Conservation (phyloP, 2,329 filamentous ascomycete genomes). For the Sporothrix dimorphospora region DNA sequence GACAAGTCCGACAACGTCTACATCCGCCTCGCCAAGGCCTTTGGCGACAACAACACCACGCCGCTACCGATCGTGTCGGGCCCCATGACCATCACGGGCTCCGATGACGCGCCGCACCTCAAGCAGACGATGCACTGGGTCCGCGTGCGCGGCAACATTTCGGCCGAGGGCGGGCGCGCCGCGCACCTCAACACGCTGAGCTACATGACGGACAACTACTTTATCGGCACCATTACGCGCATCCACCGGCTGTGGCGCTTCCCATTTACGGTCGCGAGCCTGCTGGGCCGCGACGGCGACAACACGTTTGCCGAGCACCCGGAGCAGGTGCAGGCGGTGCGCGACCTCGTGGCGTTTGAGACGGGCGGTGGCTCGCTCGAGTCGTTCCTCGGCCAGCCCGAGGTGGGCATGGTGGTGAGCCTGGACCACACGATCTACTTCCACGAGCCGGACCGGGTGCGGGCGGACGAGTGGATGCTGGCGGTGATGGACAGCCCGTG, state of each 20-base stretch:
- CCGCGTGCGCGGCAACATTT: slow-evolving; percentile 72
- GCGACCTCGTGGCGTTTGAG: slow-evolving; percentile 47
- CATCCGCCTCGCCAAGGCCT: slow-evolving; percentile 8
- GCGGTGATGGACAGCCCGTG: slow-evolving; percentile 80
- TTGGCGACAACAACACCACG: background rate
- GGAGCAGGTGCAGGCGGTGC: slow-evolving; percentile 46
- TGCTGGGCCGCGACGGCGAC: slow-evolving; percentile 50
- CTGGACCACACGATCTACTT: slow-evolving; percentile 76
- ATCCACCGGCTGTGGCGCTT: slow-evolving; percentile 82
- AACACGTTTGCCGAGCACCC: slow-evolving; percentile 49
- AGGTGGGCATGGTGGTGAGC: slow-evolving; percentile 83
- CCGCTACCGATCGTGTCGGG: slow-evolving; percentile 52
- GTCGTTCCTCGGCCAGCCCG: slow-evolving; percentile 52
- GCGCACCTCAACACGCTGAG: slow-evolving; percentile 87
- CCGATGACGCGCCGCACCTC: slow-evolving; percentile 56
- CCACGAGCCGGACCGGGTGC: slow-evolving; percentile 61
- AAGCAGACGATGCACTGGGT: slow-evolving; percentile 76
- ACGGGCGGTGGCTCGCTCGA: slow-evolving; percentile 49
- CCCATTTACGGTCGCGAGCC: slow-evolving; percentile 51
- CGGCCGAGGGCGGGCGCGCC: slow-evolving; percentile 70
- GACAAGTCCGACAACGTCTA: slow-evolving; percentile 12
- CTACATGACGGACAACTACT: slow-evolving; percentile 91
- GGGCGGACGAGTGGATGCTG: slow-evolving; percentile 76
- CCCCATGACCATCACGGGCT: slow-evolving; percentile 47
- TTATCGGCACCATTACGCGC: slow-evolving; percentile 84